These are phyloP conservation scores for Infundibulicybe gibba DNA, from an alignment of 768 basidiomycete species.

Conservation along the genomic window DNA sequence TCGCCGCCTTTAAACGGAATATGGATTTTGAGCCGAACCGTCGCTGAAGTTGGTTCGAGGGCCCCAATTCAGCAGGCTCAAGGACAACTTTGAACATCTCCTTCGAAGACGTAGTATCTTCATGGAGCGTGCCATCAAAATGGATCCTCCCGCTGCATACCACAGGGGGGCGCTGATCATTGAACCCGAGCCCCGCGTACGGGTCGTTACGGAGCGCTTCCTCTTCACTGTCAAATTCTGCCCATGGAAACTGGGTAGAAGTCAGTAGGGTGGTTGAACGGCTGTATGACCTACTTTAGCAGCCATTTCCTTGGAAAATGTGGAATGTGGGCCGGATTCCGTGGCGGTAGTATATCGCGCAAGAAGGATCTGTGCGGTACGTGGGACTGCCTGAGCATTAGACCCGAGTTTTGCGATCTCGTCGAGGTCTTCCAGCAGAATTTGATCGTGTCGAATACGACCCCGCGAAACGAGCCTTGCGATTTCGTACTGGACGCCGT, in stretches of 20 bases:
- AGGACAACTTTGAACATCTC: constrained; percentile 25
- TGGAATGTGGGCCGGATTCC: background rate
- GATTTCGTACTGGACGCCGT: constrained; percentile 53
- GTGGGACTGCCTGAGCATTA: constrained; percentile 30
- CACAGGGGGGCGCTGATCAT: constrained; percentile 22
- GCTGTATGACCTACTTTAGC: constrained; percentile 14
- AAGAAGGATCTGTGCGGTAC: constrained; percentile 9
- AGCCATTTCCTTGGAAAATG: constrained; percentile 15
- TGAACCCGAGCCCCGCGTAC: constrained; percentile 28
- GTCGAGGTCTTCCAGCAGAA: constrained; percentile 24
- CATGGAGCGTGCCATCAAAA: constrained; percentile 3
- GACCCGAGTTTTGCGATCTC: constrained; percentile 15
- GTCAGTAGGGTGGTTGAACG: background rate
- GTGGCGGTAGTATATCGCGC: background rate
- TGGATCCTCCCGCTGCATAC: background rate
- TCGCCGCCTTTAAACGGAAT: constrained; percentile 44
- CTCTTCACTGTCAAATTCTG: constrained; percentile 42
- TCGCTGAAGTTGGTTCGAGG: constrained; percentile 55
- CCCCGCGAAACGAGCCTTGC: constrained; percentile 34
- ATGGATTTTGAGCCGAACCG: constrained; percentile 63
- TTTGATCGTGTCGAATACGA: constrained; percentile 21
- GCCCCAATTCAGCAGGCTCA: constrained; percentile 32
- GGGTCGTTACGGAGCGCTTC: constrained; percentile 16
- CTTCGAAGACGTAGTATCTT: background rate
- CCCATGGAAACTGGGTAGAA: constrained; percentile 38